phyloP scores from a whole-genome alignment of 352 stramenopile genomes.

The Globisporangium paddicum region DNA sequence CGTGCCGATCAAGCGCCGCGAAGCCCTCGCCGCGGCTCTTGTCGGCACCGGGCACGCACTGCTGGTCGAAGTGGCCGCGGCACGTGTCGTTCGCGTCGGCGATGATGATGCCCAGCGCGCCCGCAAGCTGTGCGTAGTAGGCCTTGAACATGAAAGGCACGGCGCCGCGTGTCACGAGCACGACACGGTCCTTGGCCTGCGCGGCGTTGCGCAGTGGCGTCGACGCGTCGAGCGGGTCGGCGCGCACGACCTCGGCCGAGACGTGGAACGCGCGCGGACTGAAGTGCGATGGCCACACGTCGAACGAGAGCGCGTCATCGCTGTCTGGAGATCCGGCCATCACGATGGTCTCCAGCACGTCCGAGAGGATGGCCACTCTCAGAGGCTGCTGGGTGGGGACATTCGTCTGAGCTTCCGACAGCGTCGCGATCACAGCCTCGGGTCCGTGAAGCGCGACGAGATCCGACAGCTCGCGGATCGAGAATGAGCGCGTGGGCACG shows the following conservation, averaged over 20 bases:
- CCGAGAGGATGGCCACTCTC: slow-evolving; percentile 51
- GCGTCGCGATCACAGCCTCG: slow-evolving; percentile 4
- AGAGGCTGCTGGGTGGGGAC: slow-evolving; percentile 12
- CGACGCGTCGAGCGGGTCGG: slow-evolving; percentile 56
- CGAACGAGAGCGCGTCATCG: slow-evolving; percentile 24
- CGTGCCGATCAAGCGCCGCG: slow-evolving; percentile 40
- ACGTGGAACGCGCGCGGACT: slow-evolving; percentile 65
- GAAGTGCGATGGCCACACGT: slow-evolving; percentile 63
- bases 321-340: background rate
- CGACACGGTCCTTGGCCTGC: slow-evolving; percentile 47
- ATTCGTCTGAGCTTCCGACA: background rate
- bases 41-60: slow-evolving; percentile 56
- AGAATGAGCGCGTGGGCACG: slow-evolving; percentile 20
- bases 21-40: slow-evolving; percentile 52
- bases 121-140: slow-evolving; percentile 52
- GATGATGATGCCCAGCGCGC: slow-evolving; percentile 64
- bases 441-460: background rate
- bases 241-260: slow-evolving; percentile 57
- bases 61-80: slow-evolving; percentile 51
- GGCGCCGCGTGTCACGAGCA: slow-evolving; percentile 42
- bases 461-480: slow-evolving; percentile 1
- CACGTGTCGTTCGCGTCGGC: slow-evolving; percentile 44
- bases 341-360: slow-evolving; percentile 41
- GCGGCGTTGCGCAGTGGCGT: slow-evolving; percentile 42
- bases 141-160: slow-evolving; percentile 71